A percentile compares a stretch with the other conserved stretches of the same genome.
Conservation (phyloP, 345 rosid genomes). For the Pseudoturritis turrita region DNA sequence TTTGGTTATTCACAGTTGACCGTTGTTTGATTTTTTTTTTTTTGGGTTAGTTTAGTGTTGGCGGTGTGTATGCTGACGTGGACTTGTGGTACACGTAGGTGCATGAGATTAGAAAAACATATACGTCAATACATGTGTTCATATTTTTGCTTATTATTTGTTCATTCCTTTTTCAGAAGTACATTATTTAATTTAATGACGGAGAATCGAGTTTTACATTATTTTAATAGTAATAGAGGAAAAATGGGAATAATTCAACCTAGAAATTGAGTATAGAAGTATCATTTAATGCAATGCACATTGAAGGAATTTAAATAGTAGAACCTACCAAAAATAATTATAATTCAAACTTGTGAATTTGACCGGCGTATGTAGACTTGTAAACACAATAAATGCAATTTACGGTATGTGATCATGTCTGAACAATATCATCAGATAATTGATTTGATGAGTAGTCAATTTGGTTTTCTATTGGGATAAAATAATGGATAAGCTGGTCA, state of each 20-base stretch:
- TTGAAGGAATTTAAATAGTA: not conserved
- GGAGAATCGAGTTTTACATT: not conserved
- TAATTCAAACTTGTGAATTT: conserved; percentile 3
- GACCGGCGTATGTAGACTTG: not conserved
- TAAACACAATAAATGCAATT: not conserved
- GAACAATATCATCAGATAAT: not conserved
- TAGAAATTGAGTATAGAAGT: not conserved
- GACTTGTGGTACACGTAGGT: not conserved
- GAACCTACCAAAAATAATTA: not conserved
- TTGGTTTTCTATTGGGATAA: not conserved
- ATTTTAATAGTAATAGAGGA: not conserved
- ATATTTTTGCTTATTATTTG: not conserved
- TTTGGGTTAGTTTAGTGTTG: not conserved
- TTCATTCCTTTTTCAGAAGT: not conserved
- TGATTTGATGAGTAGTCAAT: too few relatives aligned
- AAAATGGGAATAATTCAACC: not conserved
- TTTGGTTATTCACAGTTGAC: conserved; percentile 28
- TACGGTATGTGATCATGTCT: not conserved
- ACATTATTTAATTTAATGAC: not conserved
- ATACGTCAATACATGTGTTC: not conserved
- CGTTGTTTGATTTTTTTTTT: conserved; percentile 14
- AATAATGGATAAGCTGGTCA: not conserved
- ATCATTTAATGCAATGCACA: not conserved
- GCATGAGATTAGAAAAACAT: not conserved
- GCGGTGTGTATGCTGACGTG: conserved; percentile 25